These are phyloP conservation scores for Capronia coronata DNA, from an alignment of 2,329 filamentous ascomycete species.

Conservation along the genomic window DNA sequence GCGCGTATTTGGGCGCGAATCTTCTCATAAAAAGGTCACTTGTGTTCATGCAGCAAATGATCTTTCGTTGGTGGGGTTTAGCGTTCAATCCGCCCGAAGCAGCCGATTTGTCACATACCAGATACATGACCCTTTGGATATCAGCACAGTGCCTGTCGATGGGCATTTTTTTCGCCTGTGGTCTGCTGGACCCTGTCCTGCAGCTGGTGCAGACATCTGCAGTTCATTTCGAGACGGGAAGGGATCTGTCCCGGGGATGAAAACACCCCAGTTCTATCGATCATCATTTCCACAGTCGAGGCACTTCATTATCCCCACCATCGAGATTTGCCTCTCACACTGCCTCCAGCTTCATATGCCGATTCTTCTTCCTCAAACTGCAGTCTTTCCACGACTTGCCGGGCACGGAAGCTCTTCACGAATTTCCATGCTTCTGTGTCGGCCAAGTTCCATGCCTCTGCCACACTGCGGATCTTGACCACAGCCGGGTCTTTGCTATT, in stretches of 20 bases:
- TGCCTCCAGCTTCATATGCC: constrained; percentile 12
- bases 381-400: constrained; percentile 50
- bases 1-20: background rate
- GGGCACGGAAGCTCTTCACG: constrained; percentile 52
- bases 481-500: constrained; percentile 36
- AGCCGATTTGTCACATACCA: background rate
- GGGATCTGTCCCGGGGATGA: background rate
- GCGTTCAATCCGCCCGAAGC: background rate
- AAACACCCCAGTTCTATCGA: background rate
- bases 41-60: background rate
- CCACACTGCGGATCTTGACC: constrained; percentile 39
- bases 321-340: constrained; percentile 15
- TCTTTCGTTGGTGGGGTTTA: background rate
- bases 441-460: constrained; percentile 53
- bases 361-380: constrained; percentile 56
- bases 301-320: constrained; percentile 20
- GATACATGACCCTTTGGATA: background rate
- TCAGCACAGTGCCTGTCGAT: background rate
- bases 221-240: background rate
- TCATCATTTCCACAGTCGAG: background rate
- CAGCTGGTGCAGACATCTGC: background rate
- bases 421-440: constrained; percentile 62
- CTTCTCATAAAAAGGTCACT: background rate
- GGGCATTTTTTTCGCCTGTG: background rate
- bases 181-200: background rate